Percentiles rank a stretch among this genome's conserved stretches.
phyloP scores from a whole-genome alignment of 768 basidiomycete genomes.

The Xerocomellus dryophilus region DNA sequence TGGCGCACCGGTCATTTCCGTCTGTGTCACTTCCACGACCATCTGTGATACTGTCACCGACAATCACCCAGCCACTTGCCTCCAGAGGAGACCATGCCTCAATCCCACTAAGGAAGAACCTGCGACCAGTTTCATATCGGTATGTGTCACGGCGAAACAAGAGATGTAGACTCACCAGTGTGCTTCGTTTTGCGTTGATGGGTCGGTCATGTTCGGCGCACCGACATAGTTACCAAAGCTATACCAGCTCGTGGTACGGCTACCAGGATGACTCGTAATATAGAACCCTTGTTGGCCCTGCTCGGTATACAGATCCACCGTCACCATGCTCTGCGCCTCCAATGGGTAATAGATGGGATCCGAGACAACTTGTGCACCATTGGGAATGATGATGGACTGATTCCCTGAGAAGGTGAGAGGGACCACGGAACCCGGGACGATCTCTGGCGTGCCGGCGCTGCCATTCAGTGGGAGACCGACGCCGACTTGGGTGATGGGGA shows the following conservation, averaged over 20 bases:
- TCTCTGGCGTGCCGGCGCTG: neutral
- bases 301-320: conserved; percentile 2
- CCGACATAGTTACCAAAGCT: conserved; percentile 4
- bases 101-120: conserved; percentile 4
- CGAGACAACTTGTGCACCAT: neutral
- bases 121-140: conserved; percentile 8
- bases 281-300: neutral
- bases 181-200: neutral
- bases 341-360: neutral
- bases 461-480: neutral
- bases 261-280: conserved; percentile 1
- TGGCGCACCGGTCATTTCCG: neutral
- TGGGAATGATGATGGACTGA: conserved; percentile 2
- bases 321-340: neutral
- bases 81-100: conserved; percentile 2
- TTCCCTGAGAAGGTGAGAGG: neutral
- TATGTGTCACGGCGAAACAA: neutral
- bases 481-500: neutral
- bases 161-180: neutral
- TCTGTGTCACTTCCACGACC: conserved; percentile 1
- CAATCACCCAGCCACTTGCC: neutral
- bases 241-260: conserved; percentile 2
- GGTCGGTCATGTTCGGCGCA: conserved; percentile 13
- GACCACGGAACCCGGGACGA: neutral
- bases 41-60: conserved; percentile 7